Evolutionary conservation across 768 basidiomycete species (phyloP), one percentile per base, ranked within the genome.

Genomic region (Hericium erinaceus): DNA sequence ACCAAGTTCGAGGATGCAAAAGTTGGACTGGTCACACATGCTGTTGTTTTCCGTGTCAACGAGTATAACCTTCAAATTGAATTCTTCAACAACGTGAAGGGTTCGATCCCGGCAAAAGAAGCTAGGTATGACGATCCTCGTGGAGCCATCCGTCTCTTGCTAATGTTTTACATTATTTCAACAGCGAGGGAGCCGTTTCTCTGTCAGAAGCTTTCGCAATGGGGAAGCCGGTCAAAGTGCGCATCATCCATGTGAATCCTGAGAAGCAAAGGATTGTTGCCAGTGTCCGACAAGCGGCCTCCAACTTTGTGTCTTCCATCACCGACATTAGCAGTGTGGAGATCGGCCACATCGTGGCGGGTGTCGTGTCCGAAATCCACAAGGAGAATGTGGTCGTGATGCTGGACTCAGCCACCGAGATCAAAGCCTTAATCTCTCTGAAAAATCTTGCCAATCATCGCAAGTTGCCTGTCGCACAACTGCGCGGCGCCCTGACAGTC

Each of bases 71-170:
- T 95, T 49, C 73, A 92, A 62, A 84, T 98, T 28, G 94, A 97
- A 66, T 90, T 97, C 64, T 99, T 87, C 68, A 95, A 93, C 60
- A 88, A 89, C 55, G 62, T 95, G 57, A 87, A 89, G 64, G 97
- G 90, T 1, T 74, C 86, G 44, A 80, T 99, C 2, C 89, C 93
- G 3, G 70, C 78, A 9, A 82, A 79, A 54, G 97, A 98, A 75
- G 83, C 87, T 11, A 89, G 87, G 92, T 93, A 70, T 46, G 77
- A 39, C 22, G 44, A 53, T 4, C 53, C 26, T 41, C 44, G 16
- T 38, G 11, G 37, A 6, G 53, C 54, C 33, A 13, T 46, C 39
- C 44, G 24, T 53, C 39, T 55, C 13, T 18, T n/a, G 53, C 53
- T 54, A 13, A 24, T 50, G 24, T 56, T 33, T 55, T 51, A 55